Evolutionary conservation across 129 eudicot genomes (phyloP).

Genomic region (Lactuca saligna): DNA sequence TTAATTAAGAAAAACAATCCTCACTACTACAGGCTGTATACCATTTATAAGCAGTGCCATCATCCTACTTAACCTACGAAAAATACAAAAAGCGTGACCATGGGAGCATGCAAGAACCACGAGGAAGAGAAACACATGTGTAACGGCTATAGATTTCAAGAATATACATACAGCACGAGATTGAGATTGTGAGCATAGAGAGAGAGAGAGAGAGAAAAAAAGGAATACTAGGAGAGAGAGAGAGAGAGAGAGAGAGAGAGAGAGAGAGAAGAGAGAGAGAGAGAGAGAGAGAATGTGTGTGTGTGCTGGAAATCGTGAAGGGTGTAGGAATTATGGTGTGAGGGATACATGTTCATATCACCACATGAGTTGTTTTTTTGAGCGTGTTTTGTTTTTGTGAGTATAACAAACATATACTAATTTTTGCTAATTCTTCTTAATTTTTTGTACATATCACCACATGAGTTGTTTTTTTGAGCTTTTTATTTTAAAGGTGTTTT

Average conservation of each 20-base stretch:
- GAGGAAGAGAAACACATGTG: not conserved
- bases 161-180: not conserved
- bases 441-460: not conserved
- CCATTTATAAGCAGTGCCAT: not conserved
- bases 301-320: no score
- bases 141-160: not conserved
- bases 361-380: not conserved
- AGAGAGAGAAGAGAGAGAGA: no score
- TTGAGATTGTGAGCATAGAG: constrained; percentile 2
- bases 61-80: not conserved
- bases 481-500: not conserved
- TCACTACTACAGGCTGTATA: not conserved
- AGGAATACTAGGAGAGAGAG: not conserved
- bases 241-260: no score
- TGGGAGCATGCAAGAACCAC: constrained; percentile 10
- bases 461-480: not conserved
- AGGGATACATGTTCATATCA: not conserved
- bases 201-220: not conserved
- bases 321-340: no score
- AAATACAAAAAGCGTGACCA: not conserved
- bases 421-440: not conserved
- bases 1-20: not conserved
- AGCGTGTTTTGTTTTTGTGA: not conserved
- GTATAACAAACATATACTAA: not conserved
- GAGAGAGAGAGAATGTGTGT: not conserved